These are phyloP conservation scores for Fusarium hainanense DNA, from an alignment of 2,329 filamentous ascomycete species.

Conservation along the genomic window DNA sequence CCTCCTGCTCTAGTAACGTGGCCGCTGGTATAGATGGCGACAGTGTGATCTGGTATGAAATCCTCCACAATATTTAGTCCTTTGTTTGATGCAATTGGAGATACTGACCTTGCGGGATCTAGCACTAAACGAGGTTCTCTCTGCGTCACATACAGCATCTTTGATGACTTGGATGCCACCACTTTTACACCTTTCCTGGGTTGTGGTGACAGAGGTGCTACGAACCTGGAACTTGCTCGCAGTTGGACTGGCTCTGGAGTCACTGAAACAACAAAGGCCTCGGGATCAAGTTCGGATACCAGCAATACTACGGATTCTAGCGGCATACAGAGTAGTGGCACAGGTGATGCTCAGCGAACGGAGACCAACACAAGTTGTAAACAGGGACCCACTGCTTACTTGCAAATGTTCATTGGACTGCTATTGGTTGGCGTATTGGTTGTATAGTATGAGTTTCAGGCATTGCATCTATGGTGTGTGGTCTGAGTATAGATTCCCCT, in stretches of 20 bases:
- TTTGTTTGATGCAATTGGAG: no score
- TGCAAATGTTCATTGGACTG: fast-evolving
- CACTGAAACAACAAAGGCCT: fast-evolving
- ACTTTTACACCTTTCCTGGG: not conserved
- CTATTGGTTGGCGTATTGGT: fast-evolving
- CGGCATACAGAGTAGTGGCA: not conserved
- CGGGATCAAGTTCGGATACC: fast-evolving
- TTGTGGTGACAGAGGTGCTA: not conserved
- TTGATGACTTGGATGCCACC: no score
- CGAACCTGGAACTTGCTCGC: not conserved
- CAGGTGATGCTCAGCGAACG: not conserved
- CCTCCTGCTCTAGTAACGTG: no score
- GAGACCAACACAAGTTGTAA: not conserved
- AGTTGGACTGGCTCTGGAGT: not conserved
- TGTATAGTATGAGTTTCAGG: not conserved
- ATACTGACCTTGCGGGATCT: no score
- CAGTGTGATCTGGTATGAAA: fast-evolving
- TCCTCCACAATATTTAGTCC: no score
- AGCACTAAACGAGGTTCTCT: no score
- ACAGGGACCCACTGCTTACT: no score
- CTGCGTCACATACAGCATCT: no score
- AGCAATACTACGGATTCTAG: not conserved
- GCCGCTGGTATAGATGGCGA: no score
- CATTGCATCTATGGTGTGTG: not conserved
- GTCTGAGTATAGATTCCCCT: no score